Conservation (phyloP, 2,329 filamentous ascomycete genomes). For the Elsinoe perseae region DNA sequence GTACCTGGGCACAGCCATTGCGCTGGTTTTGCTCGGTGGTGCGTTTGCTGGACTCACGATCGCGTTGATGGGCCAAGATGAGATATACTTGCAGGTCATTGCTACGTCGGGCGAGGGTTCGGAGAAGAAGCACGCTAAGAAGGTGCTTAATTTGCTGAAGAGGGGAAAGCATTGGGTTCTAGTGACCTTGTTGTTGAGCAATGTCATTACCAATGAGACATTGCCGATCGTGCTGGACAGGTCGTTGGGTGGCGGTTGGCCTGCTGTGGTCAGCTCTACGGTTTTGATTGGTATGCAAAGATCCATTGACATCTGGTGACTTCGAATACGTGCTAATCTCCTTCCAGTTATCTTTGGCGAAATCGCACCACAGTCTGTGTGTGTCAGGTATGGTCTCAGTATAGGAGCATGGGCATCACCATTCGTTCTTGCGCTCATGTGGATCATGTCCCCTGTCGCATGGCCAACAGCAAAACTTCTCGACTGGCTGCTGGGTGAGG, state of each 20-base stretch:
- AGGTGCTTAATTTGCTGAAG: conserved; percentile 70
- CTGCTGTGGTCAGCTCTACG: conserved; percentile 87
- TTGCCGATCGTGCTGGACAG: conserved; percentile 90
- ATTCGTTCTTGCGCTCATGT: conserved; percentile 83
- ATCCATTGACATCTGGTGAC: neutral
- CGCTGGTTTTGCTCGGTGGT: conserved; percentile 78
- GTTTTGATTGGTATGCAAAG: conserved; percentile 70
- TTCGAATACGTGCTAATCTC: conserved; percentile 20
- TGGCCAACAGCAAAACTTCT: conserved; percentile 95
- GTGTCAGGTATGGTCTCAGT: conserved; percentile 88
- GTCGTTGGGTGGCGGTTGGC: conserved; percentile 87
- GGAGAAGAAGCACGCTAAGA: conserved; percentile 78
- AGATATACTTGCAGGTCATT: conserved; percentile 94
- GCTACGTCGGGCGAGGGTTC: conserved; percentile 72
- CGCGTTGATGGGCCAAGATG: conserved; percentile 76
- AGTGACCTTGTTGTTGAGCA: conserved; percentile 85
- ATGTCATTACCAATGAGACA: conserved; percentile 97
- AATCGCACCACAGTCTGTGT: conserved; percentile 90
- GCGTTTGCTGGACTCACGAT: conserved; percentile 93
- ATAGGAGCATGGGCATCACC: conserved; percentile 93
- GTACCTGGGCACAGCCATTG: conserved; percentile 68
- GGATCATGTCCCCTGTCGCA: conserved; percentile 76
- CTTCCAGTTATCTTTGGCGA: conserved; percentile 88
- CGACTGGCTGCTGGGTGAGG: conserved; percentile 84
- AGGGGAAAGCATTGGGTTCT: conserved; percentile 97